phyloP scores from a whole-genome alignment of 805 yeast species.

The Lipomyces orientalis region DNA sequence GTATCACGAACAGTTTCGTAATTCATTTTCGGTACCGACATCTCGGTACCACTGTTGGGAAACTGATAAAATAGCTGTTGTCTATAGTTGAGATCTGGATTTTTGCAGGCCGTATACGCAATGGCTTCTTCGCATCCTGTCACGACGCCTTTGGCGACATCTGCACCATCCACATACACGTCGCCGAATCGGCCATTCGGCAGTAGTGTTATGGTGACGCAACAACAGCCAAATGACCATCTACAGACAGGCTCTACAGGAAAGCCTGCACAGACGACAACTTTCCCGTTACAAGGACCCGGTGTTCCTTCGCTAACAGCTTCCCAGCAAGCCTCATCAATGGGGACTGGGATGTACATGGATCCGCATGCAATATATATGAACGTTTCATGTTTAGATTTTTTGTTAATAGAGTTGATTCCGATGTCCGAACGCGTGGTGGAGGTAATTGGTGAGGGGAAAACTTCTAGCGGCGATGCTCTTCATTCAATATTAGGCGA shows the following conservation, averaged over 20 bases:
- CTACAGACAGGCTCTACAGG: neutral
- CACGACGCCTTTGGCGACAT: neutral
- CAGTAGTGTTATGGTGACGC: neutral
- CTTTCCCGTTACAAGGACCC: neutral
- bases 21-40: neutral
- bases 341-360: slow-evolving; percentile 16
- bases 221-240: neutral
- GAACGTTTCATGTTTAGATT: slow-evolving; percentile 62
- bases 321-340: neutral
- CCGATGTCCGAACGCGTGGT: slow-evolving; percentile 74
- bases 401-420: slow-evolving; percentile 74
- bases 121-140: neutral
- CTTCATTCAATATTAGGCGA: neutral
- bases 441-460: slow-evolving; percentile 47
- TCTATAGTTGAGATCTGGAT: neutral
- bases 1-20: neutral
- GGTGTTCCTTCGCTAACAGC: neutral
- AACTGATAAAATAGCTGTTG: neutral
- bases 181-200: neutral
- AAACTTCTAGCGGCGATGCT: slow-evolving; percentile 4
- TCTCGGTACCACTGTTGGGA: neutral
- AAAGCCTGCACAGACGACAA: neutral
- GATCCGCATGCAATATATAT: slow-evolving; percentile 48
- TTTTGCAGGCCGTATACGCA: neutral
- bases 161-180: neutral